phyloP scores from a whole-genome alignment of 352 stramenopile species.

The Globisporangium abappressorium region DNA sequence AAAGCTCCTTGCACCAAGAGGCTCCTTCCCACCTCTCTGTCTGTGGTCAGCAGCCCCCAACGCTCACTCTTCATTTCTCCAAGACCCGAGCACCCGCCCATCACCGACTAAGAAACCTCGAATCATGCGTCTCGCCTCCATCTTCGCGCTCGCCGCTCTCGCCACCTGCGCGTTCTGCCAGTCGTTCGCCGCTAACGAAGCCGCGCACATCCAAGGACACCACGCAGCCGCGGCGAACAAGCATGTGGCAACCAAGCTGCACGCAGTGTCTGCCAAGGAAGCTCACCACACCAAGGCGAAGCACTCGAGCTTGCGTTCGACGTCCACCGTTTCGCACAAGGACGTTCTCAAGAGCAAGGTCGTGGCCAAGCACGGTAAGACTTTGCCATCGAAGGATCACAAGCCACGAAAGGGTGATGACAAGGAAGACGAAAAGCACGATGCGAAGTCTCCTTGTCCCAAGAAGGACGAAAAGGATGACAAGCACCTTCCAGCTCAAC shows the following conservation, averaged over 20 bases:
- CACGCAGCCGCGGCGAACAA: not conserved
- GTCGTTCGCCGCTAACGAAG: not conserved
- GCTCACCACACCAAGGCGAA: constrained; percentile 83
- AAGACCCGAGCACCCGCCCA: not conserved
- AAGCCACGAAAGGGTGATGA: not conserved
- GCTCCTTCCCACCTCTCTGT: not conserved
- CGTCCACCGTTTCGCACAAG: constrained; percentile 86
- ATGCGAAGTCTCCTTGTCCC: not conserved
- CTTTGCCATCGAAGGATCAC: not conserved
- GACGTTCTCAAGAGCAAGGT: constrained; percentile 40
- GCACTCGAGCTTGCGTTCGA: not conserved
- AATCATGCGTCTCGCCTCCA: constrained; percentile 15
- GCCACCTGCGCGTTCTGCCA: constrained; percentile 4
- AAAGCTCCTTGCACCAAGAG: not conserved
- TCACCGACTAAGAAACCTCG: not conserved
- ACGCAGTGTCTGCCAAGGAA: not conserved
- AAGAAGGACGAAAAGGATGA: not conserved
- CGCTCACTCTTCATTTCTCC: constrained; percentile 14
- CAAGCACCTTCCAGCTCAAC: not conserved
- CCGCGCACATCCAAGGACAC: not conserved
- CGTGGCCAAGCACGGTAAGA: not conserved
- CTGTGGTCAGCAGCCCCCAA: not conserved
- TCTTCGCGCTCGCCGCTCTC: constrained; percentile 13
- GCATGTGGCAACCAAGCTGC: not conserved
- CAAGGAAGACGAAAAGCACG: not conserved